phyloP scores from a whole-genome alignment of 345 rosid species.

The Acer saccharum region DNA sequence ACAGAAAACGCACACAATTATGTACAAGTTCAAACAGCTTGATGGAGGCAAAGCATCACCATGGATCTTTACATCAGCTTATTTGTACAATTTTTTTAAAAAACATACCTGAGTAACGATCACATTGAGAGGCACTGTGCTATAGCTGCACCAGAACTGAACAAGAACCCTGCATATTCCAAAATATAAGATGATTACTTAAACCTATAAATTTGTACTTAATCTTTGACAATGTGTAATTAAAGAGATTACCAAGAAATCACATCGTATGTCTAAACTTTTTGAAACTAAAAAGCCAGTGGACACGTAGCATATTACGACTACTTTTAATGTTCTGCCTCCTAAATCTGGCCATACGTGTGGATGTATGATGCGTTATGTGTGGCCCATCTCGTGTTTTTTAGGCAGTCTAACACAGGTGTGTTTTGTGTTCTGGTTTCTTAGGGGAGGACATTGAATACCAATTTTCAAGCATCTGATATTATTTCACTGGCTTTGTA shows the following conservation, averaged over 20 bases:
- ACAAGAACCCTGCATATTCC: slow-evolving; percentile 64
- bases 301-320: no score
- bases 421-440: not conserved
- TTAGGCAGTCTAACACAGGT: no score
- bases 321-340: no score
- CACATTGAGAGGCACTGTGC: slow-evolving; percentile 84
- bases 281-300: no score
- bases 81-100: not conserved
- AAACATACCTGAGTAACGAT: slow-evolving; percentile 79
- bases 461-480: no score
- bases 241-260: not conserved
- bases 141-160: slow-evolving; percentile 97
- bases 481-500: no score
- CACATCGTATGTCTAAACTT: not conserved
- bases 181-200: not conserved
- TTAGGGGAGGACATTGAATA: not conserved
- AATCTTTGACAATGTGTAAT: not conserved
- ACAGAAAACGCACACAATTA: not conserved
- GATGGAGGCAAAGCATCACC: not conserved
- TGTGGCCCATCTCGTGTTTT: not conserved
- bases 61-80: not conserved
- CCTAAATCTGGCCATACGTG: no score
- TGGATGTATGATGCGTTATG: not conserved
- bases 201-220: not conserved
- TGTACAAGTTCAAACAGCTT: not conserved